Conservation (phyloP, 768 basidiomycete species). For the Cubamyces sp. region DNA sequence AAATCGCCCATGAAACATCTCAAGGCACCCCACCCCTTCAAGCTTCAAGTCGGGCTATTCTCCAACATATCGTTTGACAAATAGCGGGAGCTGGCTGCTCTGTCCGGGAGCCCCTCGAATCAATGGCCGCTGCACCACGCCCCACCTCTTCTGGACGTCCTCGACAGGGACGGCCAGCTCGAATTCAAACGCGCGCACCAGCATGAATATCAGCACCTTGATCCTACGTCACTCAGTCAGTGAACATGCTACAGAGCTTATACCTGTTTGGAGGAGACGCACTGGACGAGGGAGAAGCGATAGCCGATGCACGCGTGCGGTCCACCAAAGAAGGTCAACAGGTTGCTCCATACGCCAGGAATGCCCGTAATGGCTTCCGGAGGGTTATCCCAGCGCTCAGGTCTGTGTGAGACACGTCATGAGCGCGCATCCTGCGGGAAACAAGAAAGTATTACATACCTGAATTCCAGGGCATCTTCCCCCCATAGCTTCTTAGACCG, state of each 20-base stretch:
- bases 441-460: too few species aligned
- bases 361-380: conserved; percentile 49
- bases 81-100: conserved; percentile 31
- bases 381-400: conserved; percentile 61
- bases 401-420: too few species aligned
- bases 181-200: conserved; percentile 38
- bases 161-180: conserved; percentile 34
- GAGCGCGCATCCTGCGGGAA: too few species aligned
- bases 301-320: conserved; percentile 70
- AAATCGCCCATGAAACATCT: too few species aligned
- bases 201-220: conserved; percentile 39
- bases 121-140: conserved; percentile 32
- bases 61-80: conserved; percentile 13
- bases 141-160: conserved; percentile 26
- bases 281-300: conserved; percentile 66
- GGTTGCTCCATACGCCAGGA: conserved; percentile 64
- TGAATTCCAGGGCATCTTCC: conserved; percentile 60
- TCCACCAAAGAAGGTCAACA: conserved; percentile 67
- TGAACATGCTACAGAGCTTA: too few species aligned
- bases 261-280: conserved; percentile 43
- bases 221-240: conserved; percentile 24
- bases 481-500: conserved; percentile 61
- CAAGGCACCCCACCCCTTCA: too few species aligned
- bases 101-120: conserved; percentile 22
- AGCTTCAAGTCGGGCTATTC: too few species aligned